Evolutionary conservation across 2,329 filamentous ascomycete species (phyloP).

Genomic region (Colletotrichum liriopes): DNA sequence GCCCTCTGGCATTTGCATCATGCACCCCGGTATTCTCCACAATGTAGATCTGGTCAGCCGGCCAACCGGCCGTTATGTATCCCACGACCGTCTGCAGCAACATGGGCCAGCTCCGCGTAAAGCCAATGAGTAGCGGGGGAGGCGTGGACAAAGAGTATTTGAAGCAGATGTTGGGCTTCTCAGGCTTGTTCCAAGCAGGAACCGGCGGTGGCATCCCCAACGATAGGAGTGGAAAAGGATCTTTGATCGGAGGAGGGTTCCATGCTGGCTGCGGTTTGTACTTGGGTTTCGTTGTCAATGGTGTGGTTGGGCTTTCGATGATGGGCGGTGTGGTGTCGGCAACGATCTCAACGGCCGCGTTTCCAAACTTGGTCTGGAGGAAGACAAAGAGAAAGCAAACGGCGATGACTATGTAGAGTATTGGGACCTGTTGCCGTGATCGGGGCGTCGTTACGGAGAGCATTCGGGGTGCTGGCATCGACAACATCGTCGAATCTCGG

Average conservation of each 20-base stretch:
- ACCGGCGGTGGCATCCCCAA: slow-evolving; percentile 57
- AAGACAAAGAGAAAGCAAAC: slow-evolving; percentile 22
- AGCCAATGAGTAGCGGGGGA: slow-evolving; percentile 71
- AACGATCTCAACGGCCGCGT: not conserved
- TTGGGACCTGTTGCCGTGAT: slow-evolving; percentile 3
- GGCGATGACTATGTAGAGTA: slow-evolving; percentile 2
- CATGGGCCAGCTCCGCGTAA: slow-evolving; percentile 70
- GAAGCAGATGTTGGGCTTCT: slow-evolving; percentile 52
- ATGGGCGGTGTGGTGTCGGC: not conserved
- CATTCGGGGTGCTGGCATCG: slow-evolving; percentile 29
- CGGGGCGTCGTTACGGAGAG: slow-evolving; percentile 13
- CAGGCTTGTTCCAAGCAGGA: slow-evolving; percentile 61
- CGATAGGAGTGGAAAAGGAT: slow-evolving; percentile 60
- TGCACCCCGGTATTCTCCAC: slow-evolving; percentile 73
- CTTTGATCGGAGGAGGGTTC: slow-evolving; percentile 56
- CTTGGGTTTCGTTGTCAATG: not conserved
- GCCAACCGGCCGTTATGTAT: slow-evolving; percentile 74
- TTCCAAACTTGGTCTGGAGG: slow-evolving; percentile 13
- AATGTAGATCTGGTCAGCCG: slow-evolving; percentile 69
- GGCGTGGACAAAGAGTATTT: slow-evolving; percentile 55
- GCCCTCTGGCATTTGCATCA: slow-evolving; percentile 63
- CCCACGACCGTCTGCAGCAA: slow-evolving; percentile 70
- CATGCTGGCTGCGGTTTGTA: slow-evolving; percentile 39
- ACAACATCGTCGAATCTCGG: slow-evolving; percentile 15
- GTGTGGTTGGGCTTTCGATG: not conserved